Evolutionary conservation across 345 rosid species (phyloP).

Genomic region (Excoecaria agallocha): DNA sequence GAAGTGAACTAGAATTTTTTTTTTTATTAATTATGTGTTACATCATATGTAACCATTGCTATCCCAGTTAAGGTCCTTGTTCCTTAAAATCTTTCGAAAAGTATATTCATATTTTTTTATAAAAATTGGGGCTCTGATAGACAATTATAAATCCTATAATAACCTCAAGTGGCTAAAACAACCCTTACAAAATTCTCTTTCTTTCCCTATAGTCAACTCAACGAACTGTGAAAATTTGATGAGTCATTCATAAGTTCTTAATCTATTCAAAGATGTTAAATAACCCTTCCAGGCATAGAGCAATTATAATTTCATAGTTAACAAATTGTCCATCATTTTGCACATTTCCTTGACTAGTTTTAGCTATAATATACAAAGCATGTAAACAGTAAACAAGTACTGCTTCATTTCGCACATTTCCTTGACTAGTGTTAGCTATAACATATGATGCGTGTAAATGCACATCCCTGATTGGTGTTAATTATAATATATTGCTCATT

Average conservation of each 20-base stretch:
- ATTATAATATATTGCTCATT: background rate
- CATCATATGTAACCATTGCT: background rate
- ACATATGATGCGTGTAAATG: too few relatives aligned
- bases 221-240: background rate
- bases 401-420: background rate
- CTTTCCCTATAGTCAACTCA: background rate
- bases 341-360: background rate
- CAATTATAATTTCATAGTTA: background rate
- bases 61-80: background rate
- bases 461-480: background rate
- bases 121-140: too few relatives aligned
- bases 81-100: background rate
- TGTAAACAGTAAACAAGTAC: background rate
- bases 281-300: background rate
- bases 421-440: background rate
- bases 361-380: background rate
- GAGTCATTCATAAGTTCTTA: background rate
- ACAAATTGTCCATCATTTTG: background rate
- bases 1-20: background rate
- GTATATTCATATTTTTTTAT: background rate
- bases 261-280: background rate
- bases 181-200: background rate
- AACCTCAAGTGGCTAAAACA: background rate
- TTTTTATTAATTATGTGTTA: too few relatives aligned
- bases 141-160: background rate